A percentile compares a stretch with the other conserved stretches of the same genome.
Conservation (phyloP, 1,139 yeast genomes). For the Diutina sp. region DNA sequence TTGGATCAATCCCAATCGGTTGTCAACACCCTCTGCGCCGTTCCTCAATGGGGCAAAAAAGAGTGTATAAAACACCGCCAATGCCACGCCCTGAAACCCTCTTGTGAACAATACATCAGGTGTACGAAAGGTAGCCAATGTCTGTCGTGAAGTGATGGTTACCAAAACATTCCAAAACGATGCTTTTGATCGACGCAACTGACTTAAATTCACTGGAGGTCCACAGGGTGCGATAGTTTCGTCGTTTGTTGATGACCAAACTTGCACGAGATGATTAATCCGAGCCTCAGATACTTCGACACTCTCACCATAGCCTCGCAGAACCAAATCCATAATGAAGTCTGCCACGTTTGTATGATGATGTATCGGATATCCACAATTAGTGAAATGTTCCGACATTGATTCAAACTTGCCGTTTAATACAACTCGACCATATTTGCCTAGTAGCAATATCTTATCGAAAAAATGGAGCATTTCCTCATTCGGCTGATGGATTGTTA, state of each 20-base stretch:
- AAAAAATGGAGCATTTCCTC: conserved; percentile 48
- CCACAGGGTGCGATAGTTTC: no score
- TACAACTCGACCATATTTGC: conserved; percentile 61
- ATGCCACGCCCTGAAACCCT: conserved; percentile 50
- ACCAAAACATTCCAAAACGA: not conserved
- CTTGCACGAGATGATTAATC: conserved; percentile 20
- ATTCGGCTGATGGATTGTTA: conserved; percentile 81
- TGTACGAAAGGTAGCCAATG: conserved; percentile 30
- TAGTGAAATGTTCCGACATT: conserved; percentile 28
- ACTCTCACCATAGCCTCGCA: conserved; percentile 28
- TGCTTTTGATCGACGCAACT: not conserved
- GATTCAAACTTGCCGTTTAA: conserved; percentile 39
- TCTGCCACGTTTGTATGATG: conserved; percentile 59
- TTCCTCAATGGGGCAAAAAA: conserved; percentile 60
- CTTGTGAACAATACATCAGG: conserved; percentile 54
- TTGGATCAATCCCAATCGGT: conserved; percentile 67
- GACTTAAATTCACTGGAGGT: not conserved
- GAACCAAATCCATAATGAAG: conserved; percentile 56
- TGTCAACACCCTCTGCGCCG: conserved; percentile 42
- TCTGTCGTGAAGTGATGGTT: not conserved
- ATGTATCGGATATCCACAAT: conserved; percentile 42
- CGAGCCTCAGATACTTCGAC: conserved; percentile 16
- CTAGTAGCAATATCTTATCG: conserved; percentile 55
- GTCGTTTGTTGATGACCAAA: conserved; percentile 17
- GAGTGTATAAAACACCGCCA: conserved; percentile 55